A percentile compares a stretch with the other conserved stretches of the same genome.
Conservation (phyloP, 2,329 filamentous ascomycete genomes). For the Monilinia polystroma region DNA sequence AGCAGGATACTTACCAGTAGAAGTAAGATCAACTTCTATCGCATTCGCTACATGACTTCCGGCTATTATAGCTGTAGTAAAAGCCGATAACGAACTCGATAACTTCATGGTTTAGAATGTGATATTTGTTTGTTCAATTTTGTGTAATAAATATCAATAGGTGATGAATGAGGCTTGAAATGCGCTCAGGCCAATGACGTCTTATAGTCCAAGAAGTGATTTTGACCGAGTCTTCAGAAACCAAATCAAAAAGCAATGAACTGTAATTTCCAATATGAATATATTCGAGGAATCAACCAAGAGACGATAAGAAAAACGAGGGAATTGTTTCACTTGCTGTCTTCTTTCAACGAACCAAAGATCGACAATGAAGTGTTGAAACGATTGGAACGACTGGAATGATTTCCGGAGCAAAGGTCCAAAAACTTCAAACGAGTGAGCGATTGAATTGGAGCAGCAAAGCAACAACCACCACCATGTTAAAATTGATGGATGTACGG, state of each 20-base stretch:
- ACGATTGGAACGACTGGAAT: neutral
- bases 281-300: neutral
- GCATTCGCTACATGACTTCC: constrained; percentile 27
- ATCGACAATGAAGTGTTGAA: constrained; percentile 8
- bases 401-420: neutral
- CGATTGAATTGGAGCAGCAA: neutral
- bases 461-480: constrained; percentile 2
- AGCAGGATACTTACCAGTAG: constrained; percentile 29
- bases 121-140: neutral
- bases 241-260: neutral
- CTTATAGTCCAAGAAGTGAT: neutral
- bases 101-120: constrained; percentile 13
- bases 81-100: neutral
- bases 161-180: neutral
- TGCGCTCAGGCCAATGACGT: constrained; percentile 7
- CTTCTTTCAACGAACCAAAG: neutral
- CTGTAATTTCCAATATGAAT: neutral
- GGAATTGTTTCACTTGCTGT: neutral
- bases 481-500: neutral
- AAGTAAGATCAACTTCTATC: constrained; percentile 34
- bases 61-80: constrained; percentile 24
- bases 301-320: neutral
- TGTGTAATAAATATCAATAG: neutral
- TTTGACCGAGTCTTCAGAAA: neutral
- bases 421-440: constrained; percentile 4